Percentiles rank a stretch among this genome's conserved stretches.
Conservation (phyloP, 1,284 basidiomycete species). For the Meira miltonrushii region DNA sequence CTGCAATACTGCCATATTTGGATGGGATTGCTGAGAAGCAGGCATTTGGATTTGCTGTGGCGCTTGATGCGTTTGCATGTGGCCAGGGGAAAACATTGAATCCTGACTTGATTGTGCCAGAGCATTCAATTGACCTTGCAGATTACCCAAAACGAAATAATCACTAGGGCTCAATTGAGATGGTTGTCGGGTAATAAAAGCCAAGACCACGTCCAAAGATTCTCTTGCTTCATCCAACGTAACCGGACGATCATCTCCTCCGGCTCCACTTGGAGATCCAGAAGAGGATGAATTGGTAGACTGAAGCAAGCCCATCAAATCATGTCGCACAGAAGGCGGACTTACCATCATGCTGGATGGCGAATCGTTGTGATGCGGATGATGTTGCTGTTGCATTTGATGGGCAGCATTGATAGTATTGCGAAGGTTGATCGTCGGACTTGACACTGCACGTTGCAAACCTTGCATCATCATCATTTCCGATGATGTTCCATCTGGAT, state of each 20-base stretch:
- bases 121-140: conserved; percentile 5
- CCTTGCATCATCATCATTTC: no score
- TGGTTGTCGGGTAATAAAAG: conserved; percentile 3
- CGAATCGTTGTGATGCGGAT: neutral
- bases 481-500: no score
- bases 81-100: no score
- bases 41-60: neutral
- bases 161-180: conserved; percentile 5
- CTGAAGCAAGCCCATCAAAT: no score
- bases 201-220: conserved; percentile 2
- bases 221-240: conserved; percentile 3
- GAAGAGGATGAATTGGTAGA: neutral
- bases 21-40: no score
- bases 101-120: neutral
- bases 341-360: no score
- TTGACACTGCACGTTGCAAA: no score
- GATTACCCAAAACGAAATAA: conserved; percentile 6
- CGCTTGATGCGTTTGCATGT: neutral
- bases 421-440: neutral
- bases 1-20: no score
- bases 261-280: neutral
- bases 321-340: no score
- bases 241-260: conserved; percentile 3
- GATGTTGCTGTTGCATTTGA: conserved; percentile 9
- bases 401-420: neutral